Evolutionary conservation across 176 grass and related monocot species (phyloP).

Genomic region (Canna indica): DNA sequence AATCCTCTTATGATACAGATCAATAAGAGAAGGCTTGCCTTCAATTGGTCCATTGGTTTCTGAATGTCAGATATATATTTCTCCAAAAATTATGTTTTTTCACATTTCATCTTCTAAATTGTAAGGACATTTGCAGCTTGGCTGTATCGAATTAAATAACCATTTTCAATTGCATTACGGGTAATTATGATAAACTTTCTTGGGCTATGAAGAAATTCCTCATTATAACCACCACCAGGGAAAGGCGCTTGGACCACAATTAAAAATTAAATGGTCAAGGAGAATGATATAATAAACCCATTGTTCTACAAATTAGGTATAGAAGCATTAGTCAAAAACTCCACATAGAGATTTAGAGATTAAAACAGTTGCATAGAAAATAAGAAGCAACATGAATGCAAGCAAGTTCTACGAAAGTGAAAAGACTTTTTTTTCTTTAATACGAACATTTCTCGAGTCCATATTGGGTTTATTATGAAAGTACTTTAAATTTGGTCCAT

Average conservation of each 20-base stretch:
- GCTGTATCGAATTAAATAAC: too few relatives aligned
- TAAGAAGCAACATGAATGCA: neutral
- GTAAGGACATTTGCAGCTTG: too few relatives aligned
- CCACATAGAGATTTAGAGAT: neutral
- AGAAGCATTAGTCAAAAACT: neutral
- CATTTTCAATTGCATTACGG: neutral
- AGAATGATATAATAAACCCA: neutral
- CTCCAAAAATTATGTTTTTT: too few relatives aligned
- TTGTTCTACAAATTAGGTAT: neutral
- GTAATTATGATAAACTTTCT: neutral
- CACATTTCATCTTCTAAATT: too few relatives aligned
- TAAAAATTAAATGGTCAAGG: neutral
- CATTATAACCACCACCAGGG: neutral
- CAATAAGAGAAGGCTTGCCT: too few relatives aligned
- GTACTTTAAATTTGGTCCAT: neutral
- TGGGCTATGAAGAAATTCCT: neutral
- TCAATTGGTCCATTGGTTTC: too few relatives aligned
- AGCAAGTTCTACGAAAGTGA: neutral
- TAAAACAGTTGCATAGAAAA: neutral
- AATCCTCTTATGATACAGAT: too few relatives aligned
- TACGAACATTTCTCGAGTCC: neutral
- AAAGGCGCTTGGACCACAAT: neutral
- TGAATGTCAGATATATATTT: too few relatives aligned
- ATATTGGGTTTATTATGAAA: neutral
- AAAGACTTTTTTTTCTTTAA: neutral